phyloP scores from a whole-genome alignment of 768 basidiomycete species.

The Thelephora aurantiotincta region DNA sequence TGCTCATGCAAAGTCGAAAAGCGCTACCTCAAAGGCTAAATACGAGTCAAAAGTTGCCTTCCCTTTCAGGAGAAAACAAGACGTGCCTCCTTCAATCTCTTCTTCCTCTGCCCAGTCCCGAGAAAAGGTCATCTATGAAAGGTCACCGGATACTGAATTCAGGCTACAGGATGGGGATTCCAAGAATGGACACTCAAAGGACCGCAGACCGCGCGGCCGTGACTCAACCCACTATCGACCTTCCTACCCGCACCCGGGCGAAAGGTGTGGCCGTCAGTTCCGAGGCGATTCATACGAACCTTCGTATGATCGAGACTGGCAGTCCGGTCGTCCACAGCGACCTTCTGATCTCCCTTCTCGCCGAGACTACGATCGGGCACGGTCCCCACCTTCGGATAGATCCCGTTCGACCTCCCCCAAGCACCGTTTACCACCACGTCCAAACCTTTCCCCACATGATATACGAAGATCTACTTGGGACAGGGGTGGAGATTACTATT shows the following conservation, averaged over 20 bases:
- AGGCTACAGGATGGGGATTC: not conserved
- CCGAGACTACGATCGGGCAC: conserved; percentile 4
- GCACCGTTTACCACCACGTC: not conserved
- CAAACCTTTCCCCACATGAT: not conserved
- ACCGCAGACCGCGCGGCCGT: not conserved
- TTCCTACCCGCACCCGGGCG: not conserved
- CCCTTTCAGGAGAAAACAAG: conserved; percentile 50
- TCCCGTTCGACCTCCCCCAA: not conserved
- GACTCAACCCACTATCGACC: not conserved
- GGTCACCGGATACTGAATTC: not conserved
- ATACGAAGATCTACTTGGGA: conserved; percentile 5
- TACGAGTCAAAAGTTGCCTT: conserved; percentile 42
- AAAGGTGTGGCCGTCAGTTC: not conserved
- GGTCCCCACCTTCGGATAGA: conserved; percentile 2
- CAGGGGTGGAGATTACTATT: conserved; percentile 9
- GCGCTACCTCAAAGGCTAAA: conserved; percentile 18
- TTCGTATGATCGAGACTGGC: not conserved
- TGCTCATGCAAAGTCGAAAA: not conserved
- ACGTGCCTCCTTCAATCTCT: not conserved
- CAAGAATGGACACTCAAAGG: not conserved
- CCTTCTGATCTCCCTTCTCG: not conserved
- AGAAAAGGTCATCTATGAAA: not conserved
- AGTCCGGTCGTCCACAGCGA: not conserved
- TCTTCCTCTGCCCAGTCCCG: not conserved
- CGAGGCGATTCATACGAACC: not conserved